Evolutionary conservation across 2,329 filamentous ascomycete species (phyloP).

Genomic region (Venturia nashicola): DNA sequence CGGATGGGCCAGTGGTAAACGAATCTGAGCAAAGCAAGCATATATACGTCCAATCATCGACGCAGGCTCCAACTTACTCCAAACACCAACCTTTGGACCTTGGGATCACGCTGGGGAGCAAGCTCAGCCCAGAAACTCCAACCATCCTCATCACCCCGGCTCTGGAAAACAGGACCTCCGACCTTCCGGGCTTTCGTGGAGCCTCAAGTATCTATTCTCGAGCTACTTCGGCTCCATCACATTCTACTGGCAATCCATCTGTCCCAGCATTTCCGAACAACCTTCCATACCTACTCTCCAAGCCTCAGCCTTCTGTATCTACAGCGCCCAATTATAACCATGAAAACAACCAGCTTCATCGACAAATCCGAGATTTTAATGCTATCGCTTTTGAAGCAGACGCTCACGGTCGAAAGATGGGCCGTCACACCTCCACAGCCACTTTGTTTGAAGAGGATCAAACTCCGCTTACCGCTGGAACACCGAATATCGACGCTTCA

Average conservation of each 20-base stretch:
- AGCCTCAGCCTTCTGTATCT: not conserved
- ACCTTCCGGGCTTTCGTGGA: slow-evolving; percentile 43
- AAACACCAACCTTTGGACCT: slow-evolving; percentile 44
- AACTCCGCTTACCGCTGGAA: slow-evolving; percentile 14
- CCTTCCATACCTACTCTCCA: slow-evolving; percentile 23
- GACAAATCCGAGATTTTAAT: slow-evolving; percentile 7
- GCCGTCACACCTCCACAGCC: slow-evolving; percentile 40
- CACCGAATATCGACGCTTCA: not conserved
- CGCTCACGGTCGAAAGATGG: slow-evolving; percentile 20
- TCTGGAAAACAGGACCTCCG: slow-evolving; percentile 42
- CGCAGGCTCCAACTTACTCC: slow-evolving; percentile 36
- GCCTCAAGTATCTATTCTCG: slow-evolving; percentile 53
- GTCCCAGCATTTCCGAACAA: slow-evolving; percentile 50
- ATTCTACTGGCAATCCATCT: slow-evolving; percentile 19
- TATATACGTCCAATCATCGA: not conserved
- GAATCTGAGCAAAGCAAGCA: not conserved
- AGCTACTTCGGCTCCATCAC: slow-evolving; percentile 28
- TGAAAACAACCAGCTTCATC: not conserved
- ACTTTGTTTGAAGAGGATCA: slow-evolving; percentile 63
- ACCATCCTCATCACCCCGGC: slow-evolving; percentile 43
- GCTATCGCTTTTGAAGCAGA: slow-evolving; percentile 37
- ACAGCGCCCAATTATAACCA: not conserved
- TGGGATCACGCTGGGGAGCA: not conserved
- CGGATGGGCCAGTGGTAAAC: not conserved
- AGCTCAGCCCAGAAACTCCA: slow-evolving; percentile 26